These are phyloP conservation scores for Magnusiomyces tetraspermus DNA, from an alignment of 1,139 yeast species.

Conservation along the genomic window DNA sequence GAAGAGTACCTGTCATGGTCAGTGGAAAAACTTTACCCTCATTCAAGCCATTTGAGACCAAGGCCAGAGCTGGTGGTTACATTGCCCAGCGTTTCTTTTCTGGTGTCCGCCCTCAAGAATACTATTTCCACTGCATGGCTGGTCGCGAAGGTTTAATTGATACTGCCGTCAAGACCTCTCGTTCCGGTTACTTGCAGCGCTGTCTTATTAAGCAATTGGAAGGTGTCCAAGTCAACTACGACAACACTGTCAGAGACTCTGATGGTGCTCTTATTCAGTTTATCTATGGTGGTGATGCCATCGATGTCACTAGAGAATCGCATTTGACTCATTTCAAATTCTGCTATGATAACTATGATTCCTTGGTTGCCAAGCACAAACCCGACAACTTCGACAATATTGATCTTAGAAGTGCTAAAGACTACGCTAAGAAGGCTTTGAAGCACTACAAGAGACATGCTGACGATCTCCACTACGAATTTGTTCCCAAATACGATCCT, in stretches of 20 bases:
- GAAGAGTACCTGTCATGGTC: constrained; percentile 99
- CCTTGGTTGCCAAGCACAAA: constrained; percentile 75
- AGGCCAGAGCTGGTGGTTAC: constrained; percentile 98
- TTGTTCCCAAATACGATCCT: constrained; percentile 71
- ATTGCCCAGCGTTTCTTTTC: constrained; percentile 96
- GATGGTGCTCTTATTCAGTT: constrained; percentile 93
- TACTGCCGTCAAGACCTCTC: constrained; percentile 97
- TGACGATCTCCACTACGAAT: constrained; percentile 53
- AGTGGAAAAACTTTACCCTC: constrained; percentile 96
- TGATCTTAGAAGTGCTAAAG: constrained; percentile 72
- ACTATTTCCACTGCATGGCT: constrained; percentile 99
- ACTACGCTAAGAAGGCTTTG: constrained; percentile 72
- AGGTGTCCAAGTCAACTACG: constrained; percentile 92
- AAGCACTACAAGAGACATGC: constrained; percentile 64
- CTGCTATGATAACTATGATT: constrained; percentile 85
- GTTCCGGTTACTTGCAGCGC: constrained; percentile 97
- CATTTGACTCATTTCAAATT: constrained; percentile 90
- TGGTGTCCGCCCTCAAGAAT: constrained; percentile 98
- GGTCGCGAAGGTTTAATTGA: constrained; percentile 99
- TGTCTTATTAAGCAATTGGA: constrained; percentile 97
- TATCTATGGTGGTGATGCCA: constrained; percentile 94
- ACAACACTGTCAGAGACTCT: constrained; percentile 90
- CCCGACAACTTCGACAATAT: constrained; percentile 68
- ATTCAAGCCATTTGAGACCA: constrained; percentile 92
- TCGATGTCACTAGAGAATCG: constrained; percentile 90